Evolutionary conservation across 495 filamentous ascomycete species (phyloP).

Genomic region (Tuber borchii): DNA sequence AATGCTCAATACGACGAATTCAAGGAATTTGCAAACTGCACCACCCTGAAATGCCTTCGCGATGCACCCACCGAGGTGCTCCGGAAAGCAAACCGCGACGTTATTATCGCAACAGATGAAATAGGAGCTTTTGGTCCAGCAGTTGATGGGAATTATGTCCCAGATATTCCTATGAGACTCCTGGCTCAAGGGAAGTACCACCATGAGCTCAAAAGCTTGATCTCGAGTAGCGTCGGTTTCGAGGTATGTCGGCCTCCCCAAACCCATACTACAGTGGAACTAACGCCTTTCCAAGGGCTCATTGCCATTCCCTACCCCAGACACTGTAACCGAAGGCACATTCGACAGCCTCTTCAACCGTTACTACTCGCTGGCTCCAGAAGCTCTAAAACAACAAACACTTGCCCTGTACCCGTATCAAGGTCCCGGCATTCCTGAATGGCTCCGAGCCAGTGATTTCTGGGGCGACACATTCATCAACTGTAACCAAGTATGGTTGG

Average conservation of each 20-base stretch:
- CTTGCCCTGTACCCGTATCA: slow-evolving; percentile 47
- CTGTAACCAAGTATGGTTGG: slow-evolving; percentile 50
- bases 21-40: slow-evolving; percentile 19
- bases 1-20: slow-evolving; percentile 14
- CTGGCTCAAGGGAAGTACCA: slow-evolving; percentile 55
- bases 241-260: slow-evolving; percentile 34
- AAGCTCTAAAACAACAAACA: slow-evolving; percentile 24
- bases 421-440: slow-evolving; percentile 43
- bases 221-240: slow-evolving; percentile 32
- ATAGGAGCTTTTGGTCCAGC: slow-evolving; percentile 49
- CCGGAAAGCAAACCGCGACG: slow-evolving; percentile 9
- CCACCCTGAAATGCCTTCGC: slow-evolving; percentile 29
- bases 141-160: slow-evolving; percentile 57
- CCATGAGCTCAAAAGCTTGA: slow-evolving; percentile 51
- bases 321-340: slow-evolving; percentile 34
- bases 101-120: slow-evolving; percentile 2
- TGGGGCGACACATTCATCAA: slow-evolving; percentile 43
- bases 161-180: slow-evolving; percentile 52
- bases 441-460: slow-evolving; percentile 43
- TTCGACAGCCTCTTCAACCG: slow-evolving; percentile 33
- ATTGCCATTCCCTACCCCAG: slow-evolving; percentile 34
- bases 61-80: slow-evolving; percentile 20
- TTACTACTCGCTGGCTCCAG: slow-evolving; percentile 26
- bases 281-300: slow-evolving; percentile 38
- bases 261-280: slow-evolving; percentile 4